Conservation (phyloP, 2,329 filamentous ascomycete genomes). For the Drechslera avenae region DNA sequence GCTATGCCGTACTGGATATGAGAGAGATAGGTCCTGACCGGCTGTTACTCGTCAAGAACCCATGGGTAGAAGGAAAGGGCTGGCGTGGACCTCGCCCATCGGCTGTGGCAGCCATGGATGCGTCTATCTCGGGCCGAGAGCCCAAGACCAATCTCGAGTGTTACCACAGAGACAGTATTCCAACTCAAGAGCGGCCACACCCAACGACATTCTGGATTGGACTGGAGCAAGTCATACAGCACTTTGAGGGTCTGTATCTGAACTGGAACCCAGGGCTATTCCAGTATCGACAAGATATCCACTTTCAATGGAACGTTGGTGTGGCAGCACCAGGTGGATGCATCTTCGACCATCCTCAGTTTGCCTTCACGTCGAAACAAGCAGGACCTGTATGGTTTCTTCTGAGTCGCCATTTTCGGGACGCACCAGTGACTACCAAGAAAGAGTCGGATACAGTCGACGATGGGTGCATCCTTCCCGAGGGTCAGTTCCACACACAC, state of each 20-base stretch:
- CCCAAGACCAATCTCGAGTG: conserved; percentile 26
- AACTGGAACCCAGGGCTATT: conserved; percentile 97
- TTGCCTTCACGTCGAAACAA: conserved; percentile 57
- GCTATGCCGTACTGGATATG: conserved; percentile 89
- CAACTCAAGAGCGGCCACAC: conserved; percentile 43
- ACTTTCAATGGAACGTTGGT: conserved; percentile 80
- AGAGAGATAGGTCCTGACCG: conserved; percentile 66
- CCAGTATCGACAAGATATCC: conserved; percentile 79
- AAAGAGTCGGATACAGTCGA: conserved; percentile 40
- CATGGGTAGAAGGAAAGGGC: conserved; percentile 83
- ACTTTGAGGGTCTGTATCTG: conserved; percentile 94
- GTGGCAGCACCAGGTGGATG: conserved; percentile 70
- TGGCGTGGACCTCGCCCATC: conserved; percentile 64
- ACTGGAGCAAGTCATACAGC: conserved; percentile 82
- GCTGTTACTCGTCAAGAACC: conserved; percentile 87
- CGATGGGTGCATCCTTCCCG: conserved; percentile 34
- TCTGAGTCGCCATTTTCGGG: conserved; percentile 80
- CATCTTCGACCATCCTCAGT: conserved; percentile 69
- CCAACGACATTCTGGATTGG: conserved; percentile 94
- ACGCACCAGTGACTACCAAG: conserved; percentile 53
- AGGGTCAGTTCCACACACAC: conserved; percentile 27
- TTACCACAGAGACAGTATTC: conserved; percentile 35
- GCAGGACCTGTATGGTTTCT: conserved; percentile 79
- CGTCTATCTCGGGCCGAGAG: conserved; percentile 21
- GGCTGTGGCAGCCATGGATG: conserved; percentile 21